Evolutionary conservation across 2,329 filamentous ascomycete genomes (phyloP), one percentile per base, ranked within the genome.

Genomic region (Volutella citrinella): DNA sequence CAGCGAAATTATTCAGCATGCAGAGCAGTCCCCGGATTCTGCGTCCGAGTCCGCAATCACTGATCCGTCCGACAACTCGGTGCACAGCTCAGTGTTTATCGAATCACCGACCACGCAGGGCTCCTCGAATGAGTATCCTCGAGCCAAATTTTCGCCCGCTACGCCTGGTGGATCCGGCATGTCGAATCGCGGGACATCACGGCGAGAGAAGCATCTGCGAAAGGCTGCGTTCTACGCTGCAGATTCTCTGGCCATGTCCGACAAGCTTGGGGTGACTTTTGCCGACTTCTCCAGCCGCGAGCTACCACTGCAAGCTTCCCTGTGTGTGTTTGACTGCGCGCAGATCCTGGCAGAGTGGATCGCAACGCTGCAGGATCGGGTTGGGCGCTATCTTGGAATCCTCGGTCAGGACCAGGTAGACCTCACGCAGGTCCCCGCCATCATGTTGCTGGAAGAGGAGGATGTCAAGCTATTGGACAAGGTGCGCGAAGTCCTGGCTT

Each of bases 171-270:
- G 58, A 56, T 38, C 30, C 18, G 27, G 34, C 26, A 28, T 42
- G 17, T 59, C 62, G 5, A 65, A 51, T 24, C 64, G 65, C 27
- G 64, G 72, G 10, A 79, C 75, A 10, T 81, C 84, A 1, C 82
- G 84, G 38, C 82, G 89, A 4, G 91, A 98, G 63, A 84, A 82
- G 46, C 87, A 95, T 53, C 72, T 97, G 14, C 83, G 91, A 26
- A 94, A 91, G 59, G 93, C 93, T n/a, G 93, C 91, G 0, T 94
- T 89, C 56, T 95, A 95, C 55, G 93, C 93, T 2, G 89, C 88
- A 2, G 89, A 96, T 59, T 95, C 90, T 1, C 76, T 98, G 8
- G 80, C 82, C 18, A 93, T 93, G 79, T 84, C 88, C 3, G 86
- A 94, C 58, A 90, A 85, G 55, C 74, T 93, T 10, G 88, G 88